phyloP scores from a whole-genome alignment of 345 rosid genomes.

The Linum lewisii region DNA sequence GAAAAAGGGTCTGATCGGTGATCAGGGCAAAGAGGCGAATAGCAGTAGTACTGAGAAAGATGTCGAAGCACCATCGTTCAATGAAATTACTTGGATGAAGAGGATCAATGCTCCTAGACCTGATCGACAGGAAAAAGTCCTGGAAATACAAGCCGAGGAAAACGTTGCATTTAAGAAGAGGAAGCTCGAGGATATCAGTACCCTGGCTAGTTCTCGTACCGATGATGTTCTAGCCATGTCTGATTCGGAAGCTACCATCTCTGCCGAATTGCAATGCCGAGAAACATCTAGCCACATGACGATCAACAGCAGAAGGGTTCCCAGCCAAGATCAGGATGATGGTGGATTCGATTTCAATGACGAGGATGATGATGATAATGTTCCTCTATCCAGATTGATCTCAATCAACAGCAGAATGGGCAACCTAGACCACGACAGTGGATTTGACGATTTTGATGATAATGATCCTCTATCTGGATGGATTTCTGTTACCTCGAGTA shows the following conservation, averaged over 20 bases:
- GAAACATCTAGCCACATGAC: background rate
- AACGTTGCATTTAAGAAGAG: background rate
- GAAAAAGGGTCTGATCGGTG: background rate
- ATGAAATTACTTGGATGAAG: background rate
- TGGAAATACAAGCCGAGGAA: background rate
- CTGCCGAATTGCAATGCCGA: background rate
- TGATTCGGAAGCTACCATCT: background rate
- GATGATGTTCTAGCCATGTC: background rate
- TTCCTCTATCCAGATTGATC: too few relatives aligned
- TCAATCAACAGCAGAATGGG: too few relatives aligned
- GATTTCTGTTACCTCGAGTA: too few relatives aligned
- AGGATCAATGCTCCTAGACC: background rate
- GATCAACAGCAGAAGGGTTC: background rate
- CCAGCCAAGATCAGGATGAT: too few relatives aligned
- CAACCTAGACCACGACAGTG: too few relatives aligned
- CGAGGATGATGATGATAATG: too few relatives aligned
- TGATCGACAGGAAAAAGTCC: background rate
- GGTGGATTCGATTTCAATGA: too few relatives aligned
- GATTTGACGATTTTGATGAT: too few relatives aligned
- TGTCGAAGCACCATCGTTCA: background rate
- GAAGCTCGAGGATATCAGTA: background rate
- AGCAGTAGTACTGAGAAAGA: background rate
- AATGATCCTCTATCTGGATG: too few relatives aligned
- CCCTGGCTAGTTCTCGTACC: background rate
- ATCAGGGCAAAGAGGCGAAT: background rate